Evolutionary conservation across 1,284 basidiomycete species (phyloP).

Genomic region (Clitocybe nebularis): DNA sequence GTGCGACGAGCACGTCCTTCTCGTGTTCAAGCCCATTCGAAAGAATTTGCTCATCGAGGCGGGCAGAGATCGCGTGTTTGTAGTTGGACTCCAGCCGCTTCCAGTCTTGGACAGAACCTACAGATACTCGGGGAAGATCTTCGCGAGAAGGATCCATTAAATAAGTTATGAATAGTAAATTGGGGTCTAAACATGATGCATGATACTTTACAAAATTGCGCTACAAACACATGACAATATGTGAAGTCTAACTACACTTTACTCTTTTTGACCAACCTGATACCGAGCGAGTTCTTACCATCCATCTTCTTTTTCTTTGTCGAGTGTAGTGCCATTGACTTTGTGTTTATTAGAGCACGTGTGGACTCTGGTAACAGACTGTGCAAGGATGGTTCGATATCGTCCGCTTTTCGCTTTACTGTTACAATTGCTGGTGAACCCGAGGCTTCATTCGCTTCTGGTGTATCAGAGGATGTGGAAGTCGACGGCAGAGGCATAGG

Average conservation of each 20-base stretch:
- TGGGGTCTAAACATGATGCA: not conserved
- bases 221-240: constrained; percentile 4
- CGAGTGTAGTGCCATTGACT: constrained; percentile 34
- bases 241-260: constrained; percentile 14
- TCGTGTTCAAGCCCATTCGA: constrained; percentile 28
- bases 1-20: constrained; percentile 40
- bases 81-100: constrained; percentile 51
- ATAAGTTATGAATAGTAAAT: not conserved
- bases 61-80: constrained; percentile 36
- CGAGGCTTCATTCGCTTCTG: constrained; percentile 23
- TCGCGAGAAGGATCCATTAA: constrained; percentile 36
- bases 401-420: constrained; percentile 77
- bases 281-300: constrained; percentile 62
- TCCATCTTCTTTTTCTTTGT: constrained; percentile 66
- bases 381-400: constrained; percentile 64
- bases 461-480: constrained; percentile 24
- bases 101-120: constrained; percentile 63
- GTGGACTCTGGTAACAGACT: constrained; percentile 74
- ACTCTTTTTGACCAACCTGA: constrained; percentile 67
- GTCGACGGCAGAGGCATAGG: constrained; percentile 33
- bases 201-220: constrained; percentile 6
- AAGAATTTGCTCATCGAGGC: constrained; percentile 36
- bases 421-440: constrained; percentile 46
- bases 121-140: constrained; percentile 60
- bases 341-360: constrained; percentile 57